phyloP scores from a whole-genome alignment of 768 basidiomycete genomes.

The Tulasnella sp. region DNA sequence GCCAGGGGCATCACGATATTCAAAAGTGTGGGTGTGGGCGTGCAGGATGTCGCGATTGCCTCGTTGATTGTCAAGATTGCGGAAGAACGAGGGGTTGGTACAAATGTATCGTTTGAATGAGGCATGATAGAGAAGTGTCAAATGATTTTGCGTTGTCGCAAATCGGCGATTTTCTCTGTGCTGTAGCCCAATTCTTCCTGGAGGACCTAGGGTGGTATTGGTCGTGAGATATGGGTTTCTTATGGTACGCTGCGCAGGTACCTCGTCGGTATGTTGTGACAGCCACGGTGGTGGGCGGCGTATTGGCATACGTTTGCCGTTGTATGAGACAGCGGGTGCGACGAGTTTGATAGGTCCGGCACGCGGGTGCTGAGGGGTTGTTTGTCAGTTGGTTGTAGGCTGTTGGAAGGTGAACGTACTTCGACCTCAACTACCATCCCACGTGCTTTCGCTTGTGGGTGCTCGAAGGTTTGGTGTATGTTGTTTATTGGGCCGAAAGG shows the following conservation, averaged over 20 bases:
- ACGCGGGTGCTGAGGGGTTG: slow-evolving; percentile 44
- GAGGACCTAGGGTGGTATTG: background rate
- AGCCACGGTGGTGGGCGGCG: slow-evolving; percentile 73
- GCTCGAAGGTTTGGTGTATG: slow-evolving; percentile 76
- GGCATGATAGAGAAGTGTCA: background rate
- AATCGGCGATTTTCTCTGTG: background rate
- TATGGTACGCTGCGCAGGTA: slow-evolving; percentile 23
- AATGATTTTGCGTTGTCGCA: slow-evolving; percentile 4
- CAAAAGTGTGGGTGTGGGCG: slow-evolving; percentile 76
- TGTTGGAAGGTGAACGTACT: slow-evolving; percentile 32
- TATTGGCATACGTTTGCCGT: slow-evolving; percentile 65
- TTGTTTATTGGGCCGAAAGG: slow-evolving; percentile 90
- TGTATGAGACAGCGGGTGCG: slow-evolving; percentile 69
- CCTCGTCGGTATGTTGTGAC: slow-evolving; percentile 73
- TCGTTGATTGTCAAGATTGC: slow-evolving; percentile 53
- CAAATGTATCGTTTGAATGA: background rate
- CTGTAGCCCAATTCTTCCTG: slow-evolving; percentile 6
- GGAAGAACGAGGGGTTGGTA: slow-evolving; percentile 41
- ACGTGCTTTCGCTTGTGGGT: slow-evolving; percentile 74
- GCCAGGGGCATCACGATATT: slow-evolving; percentile 56
- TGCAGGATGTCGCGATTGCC: slow-evolving; percentile 82
- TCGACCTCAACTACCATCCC: slow-evolving; percentile 64
- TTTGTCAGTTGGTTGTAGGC: background rate
- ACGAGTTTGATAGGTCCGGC: slow-evolving; percentile 68
- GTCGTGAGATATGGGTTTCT: background rate